Percentiles rank a stretch among this genome's conserved stretches.
Evolutionary conservation across 116 monocot genomes (phyloP).

Genomic region (Posidonia oceanica): DNA sequence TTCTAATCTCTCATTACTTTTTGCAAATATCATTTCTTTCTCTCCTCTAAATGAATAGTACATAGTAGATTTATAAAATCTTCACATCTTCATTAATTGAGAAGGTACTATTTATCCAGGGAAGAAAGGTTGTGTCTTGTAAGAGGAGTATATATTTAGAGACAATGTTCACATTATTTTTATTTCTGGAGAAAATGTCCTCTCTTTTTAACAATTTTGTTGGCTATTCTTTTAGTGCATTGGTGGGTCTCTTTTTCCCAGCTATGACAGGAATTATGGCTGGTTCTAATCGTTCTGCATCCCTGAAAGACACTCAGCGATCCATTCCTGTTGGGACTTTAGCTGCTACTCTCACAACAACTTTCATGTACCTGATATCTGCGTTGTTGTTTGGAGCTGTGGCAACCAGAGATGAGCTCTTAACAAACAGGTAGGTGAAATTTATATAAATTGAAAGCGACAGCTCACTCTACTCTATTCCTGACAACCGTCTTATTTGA

Average conservation of each 20-base stretch:
- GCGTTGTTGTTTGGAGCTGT: slow-evolving; percentile 74
- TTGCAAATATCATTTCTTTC: no score
- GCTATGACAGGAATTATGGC: slow-evolving; percentile 99
- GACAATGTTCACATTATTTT: background rate
- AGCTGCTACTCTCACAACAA: slow-evolving; percentile 70
- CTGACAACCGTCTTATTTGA: no score
- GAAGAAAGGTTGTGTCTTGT: no score
- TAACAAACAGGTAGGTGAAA: slow-evolving; percentile 63
- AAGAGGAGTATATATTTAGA: no score
- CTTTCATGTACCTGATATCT: slow-evolving; percentile 61
- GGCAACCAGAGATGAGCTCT: slow-evolving; percentile 84
- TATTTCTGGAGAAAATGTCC: background rate
- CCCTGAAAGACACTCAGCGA: slow-evolving; percentile 81
- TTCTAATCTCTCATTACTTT: no score
- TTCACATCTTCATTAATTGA: no score
- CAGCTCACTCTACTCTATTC: no score
- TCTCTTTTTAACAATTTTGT: no score
- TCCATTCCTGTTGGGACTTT: slow-evolving; percentile 90
- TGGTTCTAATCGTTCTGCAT: slow-evolving; percentile 91
- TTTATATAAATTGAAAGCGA: background rate
- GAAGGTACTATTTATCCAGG: no score
- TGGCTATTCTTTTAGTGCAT: slow-evolving; percentile 33
- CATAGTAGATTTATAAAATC: no score
- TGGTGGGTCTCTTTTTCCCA: slow-evolving; percentile 94
- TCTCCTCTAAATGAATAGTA: no score